Evolutionary conservation across 495 filamentous ascomycete genomes (phyloP), one percentile per base, ranked within the genome.

Genomic region (Aspergillus steynii): DNA sequence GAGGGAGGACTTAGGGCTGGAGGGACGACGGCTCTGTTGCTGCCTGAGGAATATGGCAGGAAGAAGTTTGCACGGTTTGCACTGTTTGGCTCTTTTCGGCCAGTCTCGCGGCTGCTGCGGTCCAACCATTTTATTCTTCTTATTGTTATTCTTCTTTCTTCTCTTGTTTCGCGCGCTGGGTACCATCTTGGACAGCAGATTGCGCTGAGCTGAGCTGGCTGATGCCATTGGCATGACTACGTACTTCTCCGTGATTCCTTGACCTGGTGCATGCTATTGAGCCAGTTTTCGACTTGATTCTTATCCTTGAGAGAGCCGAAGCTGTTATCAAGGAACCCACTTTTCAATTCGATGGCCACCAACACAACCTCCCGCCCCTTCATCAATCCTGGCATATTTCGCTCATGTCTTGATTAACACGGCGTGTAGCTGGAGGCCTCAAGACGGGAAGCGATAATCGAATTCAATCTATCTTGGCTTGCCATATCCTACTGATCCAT

Each of bases 41-140:
- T 55, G 59, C 65, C 65, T 63, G 32, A 58, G 42, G 58, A 46
- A 29, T 31, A 20, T 59, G 64, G 67, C 62, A 62, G 2, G 0
- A 56, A 29, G 1, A 10, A 14, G 31, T 63, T 63, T 58, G 60
- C 55, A 47, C n/a, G 4, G 50, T 62, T 62, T 63, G 56, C 51
- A 59, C 28, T 53, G 61, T 63, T 63, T 62, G 63, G 45, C 49
- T 50, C 37, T n/a, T 67, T 67, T 68, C 59, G 59, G 59, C 20
- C 45, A 26, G 15, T 31, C 20, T 49, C 15, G 27, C 26, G 27
- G 20, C 42, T 46, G 8, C 42, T 46, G 42, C 42, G 15, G 8
- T 46, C 8, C 15, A 46, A 46, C 8, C 15, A 46, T 46, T 15
- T 46, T 8, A 46, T 20, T 20, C 20, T 20, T 20, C 20, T 20